Evolutionary conservation across 352 stramenopile species (phyloP).

Genomic region (Globisporangium carolinianum): DNA sequence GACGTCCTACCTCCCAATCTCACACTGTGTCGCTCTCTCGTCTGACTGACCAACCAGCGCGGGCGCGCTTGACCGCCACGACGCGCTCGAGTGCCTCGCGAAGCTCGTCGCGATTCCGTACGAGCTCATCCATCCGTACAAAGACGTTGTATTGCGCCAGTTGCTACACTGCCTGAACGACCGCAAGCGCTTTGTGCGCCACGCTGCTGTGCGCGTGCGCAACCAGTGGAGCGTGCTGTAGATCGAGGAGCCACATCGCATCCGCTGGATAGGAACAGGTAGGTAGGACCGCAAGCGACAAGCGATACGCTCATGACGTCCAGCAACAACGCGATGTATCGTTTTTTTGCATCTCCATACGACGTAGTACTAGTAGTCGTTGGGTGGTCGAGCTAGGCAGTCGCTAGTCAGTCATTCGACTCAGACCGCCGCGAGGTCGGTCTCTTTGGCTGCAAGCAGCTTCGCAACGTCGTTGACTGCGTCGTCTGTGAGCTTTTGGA

Average conservation of each 20-base stretch:
- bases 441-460: constrained; percentile 71
- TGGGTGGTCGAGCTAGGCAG: neutral
- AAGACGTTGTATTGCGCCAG: constrained; percentile 71
- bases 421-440: constrained; percentile 66
- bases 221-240: constrained; percentile 90
- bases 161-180: constrained; percentile 79
- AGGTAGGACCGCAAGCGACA: neutral
- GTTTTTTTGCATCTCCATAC: neutral
- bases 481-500: constrained; percentile 79
- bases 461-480: constrained; percentile 62
- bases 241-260: too few species aligned
- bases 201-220: constrained; percentile 81
- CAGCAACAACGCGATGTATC: neutral
- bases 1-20: too few species aligned
- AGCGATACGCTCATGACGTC: neutral
- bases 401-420: too few species aligned
- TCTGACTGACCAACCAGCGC: constrained; percentile 18
- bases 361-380: neutral
- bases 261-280: too few species aligned
- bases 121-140: constrained; percentile 85
- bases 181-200: constrained; percentile 82
- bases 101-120: constrained; percentile 80
- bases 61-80: constrained; percentile 58
- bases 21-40: constrained; percentile 4
- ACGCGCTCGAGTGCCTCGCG: constrained; percentile 68